Percentiles rank a stretch among this genome's conserved stretches.
phyloP scores from a whole-genome alignment of 148 eudicot genomes.

The Fagopyrum esculentum region DNA sequence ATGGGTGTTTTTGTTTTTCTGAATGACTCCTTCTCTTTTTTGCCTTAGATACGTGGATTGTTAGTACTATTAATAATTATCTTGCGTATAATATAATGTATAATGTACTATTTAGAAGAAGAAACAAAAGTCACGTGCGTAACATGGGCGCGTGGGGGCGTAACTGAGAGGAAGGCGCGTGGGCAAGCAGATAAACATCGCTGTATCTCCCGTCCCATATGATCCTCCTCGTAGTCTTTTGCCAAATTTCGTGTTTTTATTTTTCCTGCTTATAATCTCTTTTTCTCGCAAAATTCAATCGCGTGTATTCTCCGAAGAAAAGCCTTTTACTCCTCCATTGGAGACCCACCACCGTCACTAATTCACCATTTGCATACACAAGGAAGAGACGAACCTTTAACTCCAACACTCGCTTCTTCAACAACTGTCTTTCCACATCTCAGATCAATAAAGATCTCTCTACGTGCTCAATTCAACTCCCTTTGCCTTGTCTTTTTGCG shows the following conservation, averaged over 20 bases:
- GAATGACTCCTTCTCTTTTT: too few species aligned
- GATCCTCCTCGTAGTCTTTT: neutral
- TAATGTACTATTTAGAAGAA: too few species aligned
- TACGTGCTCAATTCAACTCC: slow-evolving; percentile 9
- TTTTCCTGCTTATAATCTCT: neutral
- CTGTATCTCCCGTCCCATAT: neutral
- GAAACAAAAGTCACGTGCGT: too few species aligned
- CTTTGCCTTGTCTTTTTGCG: neutral
- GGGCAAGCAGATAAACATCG: neutral
- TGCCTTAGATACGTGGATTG: too few species aligned
- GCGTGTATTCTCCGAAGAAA: slow-evolving; percentile 13
- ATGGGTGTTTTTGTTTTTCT: too few species aligned
- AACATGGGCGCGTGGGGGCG: neutral
- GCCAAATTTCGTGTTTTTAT: neutral
- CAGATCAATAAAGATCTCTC: slow-evolving; percentile 1
- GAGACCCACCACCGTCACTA: slow-evolving; percentile 1
- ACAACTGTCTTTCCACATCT: slow-evolving; percentile 6
- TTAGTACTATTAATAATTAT: too few species aligned
- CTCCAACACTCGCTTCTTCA: slow-evolving; percentile 2
- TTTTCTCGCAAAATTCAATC: slow-evolving; percentile 2
- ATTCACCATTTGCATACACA: neutral
- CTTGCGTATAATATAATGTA: too few species aligned
- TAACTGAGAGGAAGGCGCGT: neutral
- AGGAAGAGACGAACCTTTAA: neutral
- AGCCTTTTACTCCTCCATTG: slow-evolving; percentile 9